These are phyloP conservation scores for Eutrema yunnanense DNA, from an alignment of 345 rosid genomes.

Conservation along the genomic window DNA sequence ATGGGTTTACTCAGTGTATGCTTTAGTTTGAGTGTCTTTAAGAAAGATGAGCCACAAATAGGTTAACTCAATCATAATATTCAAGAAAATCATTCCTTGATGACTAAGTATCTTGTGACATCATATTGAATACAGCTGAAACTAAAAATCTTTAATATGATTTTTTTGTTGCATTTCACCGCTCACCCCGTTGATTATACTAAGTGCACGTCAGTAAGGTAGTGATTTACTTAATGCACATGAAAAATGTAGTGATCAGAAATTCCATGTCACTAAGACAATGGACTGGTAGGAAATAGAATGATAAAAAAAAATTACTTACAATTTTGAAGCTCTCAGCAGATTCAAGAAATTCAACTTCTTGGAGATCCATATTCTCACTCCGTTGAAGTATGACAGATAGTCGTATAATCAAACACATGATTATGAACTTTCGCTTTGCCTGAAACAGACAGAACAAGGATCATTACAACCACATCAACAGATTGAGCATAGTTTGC, in stretches of 20 bases:
- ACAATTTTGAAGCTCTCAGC: constrained; percentile 49
- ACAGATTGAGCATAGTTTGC: not conserved
- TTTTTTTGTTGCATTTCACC: not conserved
- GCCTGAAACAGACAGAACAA: constrained; percentile 25
- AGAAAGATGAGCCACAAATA: not conserved
- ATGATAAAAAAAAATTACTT: not conserved
- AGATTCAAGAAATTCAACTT: constrained; percentile 34
- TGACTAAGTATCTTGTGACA: not conserved
- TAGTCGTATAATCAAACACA: constrained; percentile 48
- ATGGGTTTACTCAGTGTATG: not conserved
- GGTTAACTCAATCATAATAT: not conserved
- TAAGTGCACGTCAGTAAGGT: not conserved
- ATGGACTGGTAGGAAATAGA: not conserved
- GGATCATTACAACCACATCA: not conserved
- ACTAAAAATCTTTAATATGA: not conserved
- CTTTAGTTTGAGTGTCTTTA: not conserved
- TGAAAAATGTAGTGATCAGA: not conserved
- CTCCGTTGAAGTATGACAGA: constrained; percentile 44
- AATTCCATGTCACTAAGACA: not conserved
- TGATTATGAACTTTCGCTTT: constrained; percentile 39
- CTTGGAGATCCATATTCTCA: constrained; percentile 33
- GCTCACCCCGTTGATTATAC: not conserved
- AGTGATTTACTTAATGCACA: not conserved
- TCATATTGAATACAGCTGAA: not conserved
- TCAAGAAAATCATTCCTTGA: not conserved